Evolutionary conservation across 2,329 filamentous ascomycete genomes (phyloP), one percentile per base, ranked within the genome.

Genomic region (Claviceps sp.): DNA sequence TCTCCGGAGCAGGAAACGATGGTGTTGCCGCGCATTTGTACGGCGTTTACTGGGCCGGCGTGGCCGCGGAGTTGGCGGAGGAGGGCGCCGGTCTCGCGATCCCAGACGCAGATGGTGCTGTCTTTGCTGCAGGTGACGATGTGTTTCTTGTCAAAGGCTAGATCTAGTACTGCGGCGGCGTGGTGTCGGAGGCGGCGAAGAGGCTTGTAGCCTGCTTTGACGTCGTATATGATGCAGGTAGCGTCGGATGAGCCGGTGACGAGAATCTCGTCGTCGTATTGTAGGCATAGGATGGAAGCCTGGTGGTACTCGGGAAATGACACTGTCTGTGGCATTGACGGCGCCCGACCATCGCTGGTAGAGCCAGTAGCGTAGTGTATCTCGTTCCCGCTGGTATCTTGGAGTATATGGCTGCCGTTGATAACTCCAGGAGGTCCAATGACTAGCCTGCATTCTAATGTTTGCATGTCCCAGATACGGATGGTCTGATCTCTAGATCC

Each of bases 41-140:
- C 89, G 1, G 93, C 90, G 64, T 98, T 98, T 59, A 98, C 93
- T 1, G 93, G 93, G 0, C 93, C 93, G 2, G 81, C 77, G 67
- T 98, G 93, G 7, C 91, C 93, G 39, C 80, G 78, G 48, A 98
- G 78, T 61, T 87, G 85, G 61, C 87, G 87, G 47, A 95, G 69
- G 47, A 94, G 74, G 10, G 73, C 71, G 39, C 89, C 87, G 0
- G 87, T 93, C 52, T 79, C 71, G 46, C 93, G 87, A 62, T 95
- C 87, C 91, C 91, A 97, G 24, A 98, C 83, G 63, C 90, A 94
- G 64, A 98, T 95, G 56, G 80, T 90, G 42, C 85, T 82, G 68
- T 98, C 93, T 69, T 98, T 98, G 65, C 89, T 95, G 73, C 93
- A 98, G 5, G 91, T 96, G 49, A 97, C 85, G 61, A 98, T 96